Evolutionary conservation across 192 early-diverging fungal species (phyloP), one percentile per base, ranked within the genome.

Genomic region (Coemansia sp.): DNA sequence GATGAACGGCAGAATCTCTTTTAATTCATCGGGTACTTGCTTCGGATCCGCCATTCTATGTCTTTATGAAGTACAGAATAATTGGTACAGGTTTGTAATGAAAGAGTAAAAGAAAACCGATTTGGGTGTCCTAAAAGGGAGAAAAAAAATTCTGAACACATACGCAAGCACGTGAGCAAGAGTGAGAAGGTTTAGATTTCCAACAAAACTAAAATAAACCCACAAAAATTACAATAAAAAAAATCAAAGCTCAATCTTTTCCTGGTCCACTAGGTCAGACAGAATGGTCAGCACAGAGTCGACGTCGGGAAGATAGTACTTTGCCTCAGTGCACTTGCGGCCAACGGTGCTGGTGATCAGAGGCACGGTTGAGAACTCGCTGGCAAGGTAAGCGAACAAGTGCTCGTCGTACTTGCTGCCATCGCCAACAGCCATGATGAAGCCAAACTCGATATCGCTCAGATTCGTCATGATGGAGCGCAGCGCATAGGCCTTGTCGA

Each of bases 361-460:
- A 9, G 82, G 71, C 42, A 80, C 67, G 45, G 88, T 82, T 20
- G 84, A 73, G n/a, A 90, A 78, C 59, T 76, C 67, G 29, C 36
- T 25, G 5, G 66, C 57, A 6, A 87, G 71, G 15, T 86, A 87
- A 1, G 72, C 25, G 62, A 99, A 99, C 20, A 98, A 85, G n/a
- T 87, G 88, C 76, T 99, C 98, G 77, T 99, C 98, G 13, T 93
- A 91, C 69, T 92, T 92, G 13, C 93, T 92, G 13, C 96, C 95
- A 66, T 99, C 95, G 61, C 98, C 98, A 20, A 98, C 74, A 58
- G 89, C 94, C 57, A 96, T 72, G 49, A 93, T 49, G 67, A 79
- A 75, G 63, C 45, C 81, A 20, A 74, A 45, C 8, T 76, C 61
- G 6, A 36, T 52, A 20, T 17, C 41, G 9, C 25, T 73, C 40